Evolutionary conservation across 371 early-diverging fungal genomes (phyloP).

Genomic region (Dinochytrium kinnereticum): DNA sequence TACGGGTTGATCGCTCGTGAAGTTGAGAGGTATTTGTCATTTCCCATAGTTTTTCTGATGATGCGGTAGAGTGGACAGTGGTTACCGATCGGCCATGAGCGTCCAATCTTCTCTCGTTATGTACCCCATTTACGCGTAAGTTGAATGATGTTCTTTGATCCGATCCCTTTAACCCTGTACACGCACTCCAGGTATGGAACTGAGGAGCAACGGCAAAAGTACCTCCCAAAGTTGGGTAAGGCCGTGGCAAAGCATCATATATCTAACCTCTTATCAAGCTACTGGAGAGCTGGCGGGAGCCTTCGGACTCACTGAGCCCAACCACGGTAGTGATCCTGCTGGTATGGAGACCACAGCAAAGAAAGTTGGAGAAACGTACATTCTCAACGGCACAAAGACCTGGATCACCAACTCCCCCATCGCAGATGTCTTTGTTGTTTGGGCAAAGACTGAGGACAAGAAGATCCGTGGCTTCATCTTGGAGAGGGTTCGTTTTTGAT

Average conservation of each 20-base stretch:
- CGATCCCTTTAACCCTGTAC: background rate
- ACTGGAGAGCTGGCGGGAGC: constrained; percentile 88
- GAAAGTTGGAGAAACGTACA: constrained; percentile 71
- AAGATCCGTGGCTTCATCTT: constrained; percentile 94
- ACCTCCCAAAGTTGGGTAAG: constrained; percentile 84
- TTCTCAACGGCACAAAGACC: constrained; percentile 91
- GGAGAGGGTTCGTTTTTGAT: constrained; percentile 67
- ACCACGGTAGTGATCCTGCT: constrained; percentile 96
- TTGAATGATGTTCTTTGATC: background rate
- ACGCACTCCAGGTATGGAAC: constrained; percentile 76
- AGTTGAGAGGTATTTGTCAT: constrained; percentile 75
- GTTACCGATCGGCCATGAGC: constrained; percentile 97
- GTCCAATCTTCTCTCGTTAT: constrained; percentile 97
- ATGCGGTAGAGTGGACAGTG: constrained; percentile 80
- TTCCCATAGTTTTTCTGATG: constrained; percentile 15
- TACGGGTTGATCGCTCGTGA: constrained; percentile 97
- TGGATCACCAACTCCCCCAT: constrained; percentile 99
- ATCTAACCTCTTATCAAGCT: no score
- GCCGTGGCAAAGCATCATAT: background rate
- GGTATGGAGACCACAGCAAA: constrained; percentile 93
- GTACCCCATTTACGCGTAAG: constrained; percentile 90
- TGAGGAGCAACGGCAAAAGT: constrained; percentile 88
- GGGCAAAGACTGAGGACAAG: constrained; percentile 93
- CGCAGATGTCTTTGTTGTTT: constrained; percentile 97
- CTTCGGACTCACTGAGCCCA: constrained; percentile 97